Base-by-base conservation (phyloP, 331 rosid species). In the Acacia pycnantha region DNA sequence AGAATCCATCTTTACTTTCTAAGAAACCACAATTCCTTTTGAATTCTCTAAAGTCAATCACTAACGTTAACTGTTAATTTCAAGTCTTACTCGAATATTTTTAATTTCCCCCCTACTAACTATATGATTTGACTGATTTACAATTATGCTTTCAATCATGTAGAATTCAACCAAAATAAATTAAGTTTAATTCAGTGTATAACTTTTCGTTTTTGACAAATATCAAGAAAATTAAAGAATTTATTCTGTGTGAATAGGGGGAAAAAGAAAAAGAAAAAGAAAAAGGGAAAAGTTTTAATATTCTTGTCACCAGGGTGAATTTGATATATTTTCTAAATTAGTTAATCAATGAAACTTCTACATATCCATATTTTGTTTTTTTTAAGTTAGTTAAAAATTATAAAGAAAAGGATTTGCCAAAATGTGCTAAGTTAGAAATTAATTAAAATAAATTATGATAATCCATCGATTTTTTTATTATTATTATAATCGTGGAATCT, bases 1-100 rank as follows among this genome's bases (percentile, higher is more conserved):
- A 40, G 77, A 70, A 22, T 68, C 69, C 13, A 8, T 76, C 24
- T 41, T 61, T 26, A 10, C 43, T 22, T 43, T 70, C 22, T 75
- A 6, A 53, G 61, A 22, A 58, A 16, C 40, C 19, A 19, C n/a
- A 3, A 16, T 64, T n/a, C 47, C 62, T 11, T 56, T 41, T 16
- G 11, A 35, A 14, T 44, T 50, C 58, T 40, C 8, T 48, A 19
- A 76, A 41, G 77, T 70, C 82, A 70, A 70, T 41, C 47, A 79
- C 61, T 48, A 26, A 79, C 69, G 5, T 54, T 31, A 47, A 37
- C 41, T 1, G 41, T 51, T 16, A 16, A 1, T 5, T 26, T 26
- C 21, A 14, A 26, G 69, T n/a, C 54, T 9, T 48, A 31, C 19
- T 31, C 65, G 35, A 67, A 19, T 35, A 67, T 18, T 67, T 31